Evolutionary conservation across 2,329 filamentous ascomycete genomes (phyloP), one percentile per base, ranked within the genome.

Genomic region (Blastomyces gilchristii): DNA sequence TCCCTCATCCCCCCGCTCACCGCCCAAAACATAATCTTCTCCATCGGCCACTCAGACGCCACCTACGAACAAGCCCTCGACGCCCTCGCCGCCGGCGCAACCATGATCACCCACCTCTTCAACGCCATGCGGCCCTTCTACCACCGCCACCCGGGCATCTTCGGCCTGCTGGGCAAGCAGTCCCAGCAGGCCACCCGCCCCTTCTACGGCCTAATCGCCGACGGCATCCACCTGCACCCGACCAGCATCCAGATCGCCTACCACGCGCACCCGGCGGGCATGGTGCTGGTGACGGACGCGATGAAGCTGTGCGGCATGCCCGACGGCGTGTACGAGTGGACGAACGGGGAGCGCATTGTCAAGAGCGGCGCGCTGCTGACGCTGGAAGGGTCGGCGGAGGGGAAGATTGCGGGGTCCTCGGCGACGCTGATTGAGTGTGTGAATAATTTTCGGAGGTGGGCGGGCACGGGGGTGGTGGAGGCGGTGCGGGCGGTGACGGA

Each of bases 41-140:
- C 89, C 1, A 88, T 95, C 66, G 91, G 91, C 8, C 91, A 96
- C 76, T 91, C 90, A 0, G 90, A 95, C 73, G 89, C 91, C 16
- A 90, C 88, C 0, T 96, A 93, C 72, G 90, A 95, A 74, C 82
- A 93, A 72, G 90, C 89, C 0, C 85, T 87, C 3, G 77, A 79
- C 4, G 89, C 89, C 25, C 83, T 94, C 3, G 80, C 79, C n/a
- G 82, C 85, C 7, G 91, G 91, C 60, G 90, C 89, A 1, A 89
- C 84, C 58, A 96, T 95, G 90, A 89, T 96, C 68, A 96, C 91
- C 0, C 91, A 96, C 71, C 81, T 96, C 1, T 96, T 96, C 83
- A 96, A 96, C 73, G 91, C 91, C 34, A 96, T 96, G 91, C 83
- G 87, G 0, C 91, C 91, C 16, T 84, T 96, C 60, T 90, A 94